Evolutionary conservation across 352 stramenopile species (phyloP).

Genomic region (Globisporangium radiosum): DNA sequence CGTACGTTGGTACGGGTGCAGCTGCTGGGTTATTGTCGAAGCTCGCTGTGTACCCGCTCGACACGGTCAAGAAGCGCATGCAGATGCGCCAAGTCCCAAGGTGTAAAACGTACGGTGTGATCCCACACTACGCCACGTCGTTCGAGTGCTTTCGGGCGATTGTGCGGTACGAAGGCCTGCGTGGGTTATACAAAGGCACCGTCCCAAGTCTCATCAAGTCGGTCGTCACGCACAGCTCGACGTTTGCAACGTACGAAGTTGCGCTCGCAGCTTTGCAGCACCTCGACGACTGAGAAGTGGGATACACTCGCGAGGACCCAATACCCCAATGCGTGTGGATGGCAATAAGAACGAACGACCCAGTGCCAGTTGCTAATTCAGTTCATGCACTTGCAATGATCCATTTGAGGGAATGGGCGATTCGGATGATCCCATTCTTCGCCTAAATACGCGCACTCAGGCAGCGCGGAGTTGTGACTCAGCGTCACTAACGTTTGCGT

Average conservation of each 20-base stretch:
- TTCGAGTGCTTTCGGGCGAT: constrained; percentile 59
- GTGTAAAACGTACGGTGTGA: constrained; percentile 50
- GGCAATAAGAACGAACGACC: too few species aligned
- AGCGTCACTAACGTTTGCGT: constrained; percentile 10
- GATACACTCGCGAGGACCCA: too few species aligned
- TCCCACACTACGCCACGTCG: constrained; percentile 57
- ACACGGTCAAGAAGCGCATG: constrained; percentile 96
- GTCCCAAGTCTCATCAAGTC: constrained; percentile 76
- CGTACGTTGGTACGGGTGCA: constrained; percentile 72
- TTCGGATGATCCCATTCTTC: too few species aligned
- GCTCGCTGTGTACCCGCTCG: constrained; percentile 90
- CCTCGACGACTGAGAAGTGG: constrained; percentile 1
- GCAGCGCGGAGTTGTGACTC: neutral
- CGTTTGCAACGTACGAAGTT: constrained; percentile 74
- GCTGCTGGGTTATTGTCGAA: constrained; percentile 89
- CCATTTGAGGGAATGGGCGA: too few species aligned
- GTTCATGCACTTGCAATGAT: too few species aligned
- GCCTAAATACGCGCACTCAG: neutral
- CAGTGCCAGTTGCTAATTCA: too few species aligned
- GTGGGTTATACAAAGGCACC: constrained; percentile 77
- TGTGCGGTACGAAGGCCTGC: constrained; percentile 49
- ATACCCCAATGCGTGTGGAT: too few species aligned
- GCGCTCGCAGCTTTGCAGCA: constrained; percentile 35
- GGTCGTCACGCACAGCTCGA: constrained; percentile 66
- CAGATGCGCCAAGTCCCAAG: constrained; percentile 82